Evolutionary conservation across 225 moss, liverwort and hornwort genomes (phyloP), one percentile per base, ranked within the genome.

Genomic region (Bryoerythrophyllum caledonicum): DNA sequence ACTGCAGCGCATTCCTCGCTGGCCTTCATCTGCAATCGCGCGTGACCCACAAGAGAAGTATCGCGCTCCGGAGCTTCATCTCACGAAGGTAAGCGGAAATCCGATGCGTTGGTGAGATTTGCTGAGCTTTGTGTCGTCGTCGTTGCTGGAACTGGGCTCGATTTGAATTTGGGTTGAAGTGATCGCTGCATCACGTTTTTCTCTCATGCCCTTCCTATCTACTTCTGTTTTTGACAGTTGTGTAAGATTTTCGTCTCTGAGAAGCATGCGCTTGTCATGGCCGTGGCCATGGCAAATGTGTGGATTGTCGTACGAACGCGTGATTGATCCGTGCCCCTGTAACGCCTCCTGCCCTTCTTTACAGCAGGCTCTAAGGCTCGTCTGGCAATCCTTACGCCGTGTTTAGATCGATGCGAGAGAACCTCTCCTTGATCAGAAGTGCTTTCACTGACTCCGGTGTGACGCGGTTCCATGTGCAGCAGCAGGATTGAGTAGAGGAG

Each of bases 401-500:
- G 43, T 16, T 43, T 60, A 13, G 14, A 58, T 55, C 24, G 26
- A 57, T 55, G 15, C n/a, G 38, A 19, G 19, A 58, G 56, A 27
- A 41, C 11, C 17, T 71, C 3, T 27, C 4, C 10, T 38, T 17
- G 10, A 57, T 55, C 35, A 16, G 17, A 7, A 28, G 68, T 7
- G 0, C 7, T 28, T 41, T 27, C 25, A 0, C 41, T 27, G 19
- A 27, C 3, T 19, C 27, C 20, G 28, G 26, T 38, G 41, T 24
- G 8, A 49, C 1, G 26, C 51, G 17, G 4, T 66, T 34, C 0
- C 23, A 27, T 46, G 55, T 83, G 75, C 75, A 83, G 82, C 59
- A 68, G 70, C 25, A 34, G 23, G 21, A 6, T 56, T 56, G 57
- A 57, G 43, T n/a, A 28, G 57, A 16, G 21, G 63, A 19, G 19